Base-by-base conservation (phyloP, 2,329 filamentous ascomycete genomes). In the Hirsutella rhossiliensis region DNA sequence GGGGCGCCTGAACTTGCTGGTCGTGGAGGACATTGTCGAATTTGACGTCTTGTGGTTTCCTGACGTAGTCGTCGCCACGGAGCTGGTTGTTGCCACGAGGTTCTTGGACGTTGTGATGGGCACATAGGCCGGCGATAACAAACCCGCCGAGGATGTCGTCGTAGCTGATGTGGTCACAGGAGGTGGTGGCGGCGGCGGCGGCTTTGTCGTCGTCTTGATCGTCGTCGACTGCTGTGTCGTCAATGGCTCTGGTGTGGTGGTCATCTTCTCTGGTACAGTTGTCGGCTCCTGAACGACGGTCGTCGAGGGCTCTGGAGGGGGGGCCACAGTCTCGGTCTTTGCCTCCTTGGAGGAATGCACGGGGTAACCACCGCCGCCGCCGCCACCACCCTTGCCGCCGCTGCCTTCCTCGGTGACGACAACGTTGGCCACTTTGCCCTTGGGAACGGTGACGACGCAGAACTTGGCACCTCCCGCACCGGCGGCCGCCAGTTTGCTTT, bases 391-490 rank as follows among this genome's bases (percentile, higher is more conserved):
- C 15, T 11, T 17, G 13, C 23, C 5, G 23, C 23, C 23, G 23
- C n/a, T n/a, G n/a, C 23, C 23, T 27, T 27, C 60, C 5, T 72
- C 68, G 54, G 66, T 76, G 34, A 85, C 75, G 23, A 86, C 75
- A 50, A 89, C 77, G 54, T 77, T 78, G 38, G 83, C 85, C 44
- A 71, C 77, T 40, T 64, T 62, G 23, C 84, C 84, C 52, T 75
- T 74, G 38, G 79, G 69, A 15, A 87, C 79, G 13, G 84, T 89
- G 12, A 85, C 84, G 40, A 88, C 84, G 54, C 85, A 90, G 62
- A 87, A 89, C 37, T 69, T 66, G 17, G 78, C 75, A 52, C 75
- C 79, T 28, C 83, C 83, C 15, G 83, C 84, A 42, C 84, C 84
- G 15, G 64, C 62, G 34, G 75, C 66, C 28, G 63, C 56, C 18